Evolutionary conservation across 257 asterid genomes (phyloP).

Genomic region (Rehmannia glutinosa): DNA sequence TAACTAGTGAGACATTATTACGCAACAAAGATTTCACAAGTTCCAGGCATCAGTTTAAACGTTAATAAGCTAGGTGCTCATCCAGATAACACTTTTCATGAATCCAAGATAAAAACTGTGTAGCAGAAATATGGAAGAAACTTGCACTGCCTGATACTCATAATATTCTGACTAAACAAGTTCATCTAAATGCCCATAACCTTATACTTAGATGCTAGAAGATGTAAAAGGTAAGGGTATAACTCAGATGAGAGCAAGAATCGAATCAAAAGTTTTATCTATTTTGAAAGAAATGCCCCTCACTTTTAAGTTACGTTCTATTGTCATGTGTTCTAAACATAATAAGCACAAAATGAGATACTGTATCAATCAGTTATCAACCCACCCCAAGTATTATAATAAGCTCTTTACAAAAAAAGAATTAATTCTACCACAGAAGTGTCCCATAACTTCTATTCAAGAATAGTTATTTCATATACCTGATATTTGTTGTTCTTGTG

Average conservation of each 20-base stretch:
- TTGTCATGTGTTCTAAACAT: not conserved
- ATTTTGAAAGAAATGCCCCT: not conserved
- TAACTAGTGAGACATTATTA: not conserved
- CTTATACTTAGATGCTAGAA: not conserved
- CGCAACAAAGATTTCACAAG: not conserved
- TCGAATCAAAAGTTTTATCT: not conserved
- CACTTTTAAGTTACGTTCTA: not conserved
- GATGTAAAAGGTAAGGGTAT: not conserved
- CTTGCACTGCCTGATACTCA: not conserved
- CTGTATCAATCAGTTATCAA: too few species aligned
- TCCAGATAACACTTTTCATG: not conserved
- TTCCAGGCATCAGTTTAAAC: not conserved
- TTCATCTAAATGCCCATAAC: not conserved
- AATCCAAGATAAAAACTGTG: not conserved
- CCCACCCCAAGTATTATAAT: too few species aligned
- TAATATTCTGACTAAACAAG: not conserved
- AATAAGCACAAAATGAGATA: not conserved
- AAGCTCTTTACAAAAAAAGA: too few species aligned
- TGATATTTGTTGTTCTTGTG: not conserved
- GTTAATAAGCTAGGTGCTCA: not conserved
- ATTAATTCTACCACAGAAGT: too few species aligned
- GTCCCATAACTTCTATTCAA: not conserved
- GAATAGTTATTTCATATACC: not conserved
- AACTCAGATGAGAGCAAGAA: conserved; percentile 4
- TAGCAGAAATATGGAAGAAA: not conserved